Evolutionary conservation across 108 stramenopile species (phyloP), one percentile per base, ranked within the genome.

Genomic region (Skeletonema marinoi): DNA sequence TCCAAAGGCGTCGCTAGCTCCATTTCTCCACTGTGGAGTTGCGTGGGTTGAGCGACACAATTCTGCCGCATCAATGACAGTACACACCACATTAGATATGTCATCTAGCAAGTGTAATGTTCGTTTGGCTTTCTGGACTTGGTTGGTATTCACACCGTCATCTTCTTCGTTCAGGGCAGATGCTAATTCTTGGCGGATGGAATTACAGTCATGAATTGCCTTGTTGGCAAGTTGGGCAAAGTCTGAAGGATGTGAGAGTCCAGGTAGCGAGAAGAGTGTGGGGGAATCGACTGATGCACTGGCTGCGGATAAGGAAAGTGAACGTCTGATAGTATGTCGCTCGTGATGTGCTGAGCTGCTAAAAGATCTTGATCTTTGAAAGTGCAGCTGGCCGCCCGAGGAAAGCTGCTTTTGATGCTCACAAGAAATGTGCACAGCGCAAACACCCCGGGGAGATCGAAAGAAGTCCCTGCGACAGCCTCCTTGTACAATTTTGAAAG

Each of bases 61-160:
- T 71, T 98, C 98, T 14, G 96, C 95, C 5, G 98, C 96, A 79
- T 98, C 98, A 67, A 98, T 97, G 59, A 97, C 96, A 70, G 93
- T 92, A 83, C 98, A 98, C 6, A 98, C 90, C 10, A 80, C 75
- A 61, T 91, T 93, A 60, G 88, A 90, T 9, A 98, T 96, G 44
- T 89, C 77, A 81, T 98, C 98, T 50, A 98, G 76, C 46, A 71
- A 77, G 65, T 87, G 90, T 62, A 96, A 74, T 4, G 81, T 89
- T 30, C 78, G 76, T 32, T 73, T 71, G 13, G 94, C 90, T 36
- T 19, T 66, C 54, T 85, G 82, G 10, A 46, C 41, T 56, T 56
- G 6, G 54, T 56, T 25, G 19, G 1, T 56, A 19, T 56, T 10
- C 21, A 25, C 54, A 9, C 54, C n/a, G 17, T 25, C 25, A 25